Conservation (phyloP, 768 basidiomycete species). For the Cystofilobasidium capitatum region DNA sequence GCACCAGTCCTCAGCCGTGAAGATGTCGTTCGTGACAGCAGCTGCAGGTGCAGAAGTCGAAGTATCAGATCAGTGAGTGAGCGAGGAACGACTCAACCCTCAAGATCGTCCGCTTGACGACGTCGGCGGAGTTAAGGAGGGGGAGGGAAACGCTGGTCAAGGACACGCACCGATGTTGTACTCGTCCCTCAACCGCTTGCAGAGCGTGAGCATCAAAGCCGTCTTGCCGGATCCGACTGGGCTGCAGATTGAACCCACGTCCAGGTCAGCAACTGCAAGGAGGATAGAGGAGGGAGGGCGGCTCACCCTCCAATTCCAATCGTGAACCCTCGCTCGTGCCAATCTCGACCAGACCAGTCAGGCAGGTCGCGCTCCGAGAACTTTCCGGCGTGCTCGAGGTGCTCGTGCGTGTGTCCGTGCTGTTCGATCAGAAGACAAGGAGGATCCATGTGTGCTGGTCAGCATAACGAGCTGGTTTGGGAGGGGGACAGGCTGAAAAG, state of each 20-base stretch:
- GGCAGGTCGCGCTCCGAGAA: conserved; percentile 87
- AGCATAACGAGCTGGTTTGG: not conserved
- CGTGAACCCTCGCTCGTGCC: conserved; percentile 87
- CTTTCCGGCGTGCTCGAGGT: conserved; percentile 75
- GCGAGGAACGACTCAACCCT: not conserved
- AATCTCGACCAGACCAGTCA: conserved; percentile 72
- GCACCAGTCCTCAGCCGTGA: conserved; percentile 51
- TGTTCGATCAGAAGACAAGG: conserved; percentile 34
- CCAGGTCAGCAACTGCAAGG: not conserved
- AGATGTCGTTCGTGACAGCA: conserved; percentile 98
- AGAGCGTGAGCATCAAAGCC: conserved; percentile 81
- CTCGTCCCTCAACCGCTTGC: conserved; percentile 63
- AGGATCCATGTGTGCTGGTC: no score
- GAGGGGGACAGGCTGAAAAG: not conserved
- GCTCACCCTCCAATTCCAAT: conserved; percentile 93
- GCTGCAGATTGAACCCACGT: conserved; percentile 41
- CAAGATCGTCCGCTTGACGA: not conserved
- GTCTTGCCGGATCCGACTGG: conserved; percentile 99
- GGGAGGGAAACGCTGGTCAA: not conserved
- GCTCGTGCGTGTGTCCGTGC: conserved; percentile 92
- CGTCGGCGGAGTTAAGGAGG: not conserved
- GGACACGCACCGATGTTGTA: conserved; percentile 87
- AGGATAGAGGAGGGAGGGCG: not conserved
- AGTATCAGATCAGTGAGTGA: not conserved
- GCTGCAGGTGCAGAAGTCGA: conserved; percentile 49